A percentile compares a stretch with the other conserved stretches of the same genome.
These are phyloP conservation scores for Globisporangium radiosum DNA, from an alignment of 352 stramenopile genomes.

Conservation along the genomic window DNA sequence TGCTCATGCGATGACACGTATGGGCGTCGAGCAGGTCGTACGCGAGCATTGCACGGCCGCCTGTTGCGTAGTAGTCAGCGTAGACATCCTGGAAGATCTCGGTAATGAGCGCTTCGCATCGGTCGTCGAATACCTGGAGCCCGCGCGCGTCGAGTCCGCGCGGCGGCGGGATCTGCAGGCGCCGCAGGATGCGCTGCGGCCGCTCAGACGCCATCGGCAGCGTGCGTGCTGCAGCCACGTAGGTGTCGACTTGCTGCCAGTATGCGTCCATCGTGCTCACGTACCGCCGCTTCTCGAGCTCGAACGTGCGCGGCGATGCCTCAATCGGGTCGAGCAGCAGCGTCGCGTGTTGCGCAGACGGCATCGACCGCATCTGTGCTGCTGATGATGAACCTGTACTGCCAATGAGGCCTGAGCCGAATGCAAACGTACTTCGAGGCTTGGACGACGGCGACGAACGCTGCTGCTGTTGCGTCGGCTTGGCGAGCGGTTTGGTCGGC, in stretches of 20 bases:
- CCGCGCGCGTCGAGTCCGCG: constrained; percentile 31
- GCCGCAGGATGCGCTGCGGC: constrained; percentile 53
- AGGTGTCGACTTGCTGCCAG: constrained; percentile 72
- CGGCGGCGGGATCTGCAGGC: constrained; percentile 64
- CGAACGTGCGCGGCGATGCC: constrained; percentile 58
- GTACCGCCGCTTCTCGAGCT: constrained; percentile 70
- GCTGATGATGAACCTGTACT: background rate
- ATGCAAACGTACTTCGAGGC: constrained; percentile 24
- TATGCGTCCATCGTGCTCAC: constrained; percentile 80
- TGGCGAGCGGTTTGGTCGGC: constrained; percentile 26
- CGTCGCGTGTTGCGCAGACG: constrained; percentile 15
- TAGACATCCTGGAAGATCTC: constrained; percentile 77
- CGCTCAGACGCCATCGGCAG: constrained; percentile 60
- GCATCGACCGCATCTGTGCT: constrained; percentile 4
- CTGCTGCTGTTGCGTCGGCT: constrained; percentile 15
- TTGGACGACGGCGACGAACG: constrained; percentile 2
- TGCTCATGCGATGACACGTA: constrained; percentile 63
- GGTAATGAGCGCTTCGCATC: constrained; percentile 62
- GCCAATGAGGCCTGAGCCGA: constrained; percentile 27
- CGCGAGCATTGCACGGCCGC: constrained; percentile 77
- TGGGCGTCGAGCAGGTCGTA: constrained; percentile 84
- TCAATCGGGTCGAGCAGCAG: constrained; percentile 48
- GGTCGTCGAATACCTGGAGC: constrained; percentile 48
- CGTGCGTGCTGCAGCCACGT: constrained; percentile 35
- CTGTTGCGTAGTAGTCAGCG: constrained; percentile 65